Base-by-base conservation (phyloP, 176 grass and related monocot species). In the Avena eriantha region DNA sequence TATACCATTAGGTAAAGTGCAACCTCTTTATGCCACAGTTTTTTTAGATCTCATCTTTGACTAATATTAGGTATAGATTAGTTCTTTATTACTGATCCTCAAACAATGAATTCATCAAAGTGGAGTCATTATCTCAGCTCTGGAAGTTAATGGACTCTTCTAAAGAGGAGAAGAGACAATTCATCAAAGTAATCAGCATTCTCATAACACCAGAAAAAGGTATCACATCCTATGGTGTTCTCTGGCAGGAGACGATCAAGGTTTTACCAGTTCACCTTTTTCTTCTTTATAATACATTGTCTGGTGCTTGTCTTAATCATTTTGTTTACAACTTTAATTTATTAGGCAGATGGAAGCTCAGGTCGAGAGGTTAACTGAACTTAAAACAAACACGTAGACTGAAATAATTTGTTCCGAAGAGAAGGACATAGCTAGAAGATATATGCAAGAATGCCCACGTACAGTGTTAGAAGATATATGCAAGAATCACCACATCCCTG, bases 81-180 rank as follows among this genome's bases (percentile, higher is more conserved):
- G 82, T 70, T 83, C 39, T 75, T 19, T 35, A 56, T 85, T 57
- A 79, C 9, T 68, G n/a, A 82, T 84, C 72, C 64, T 56, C 15
- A 71, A 90, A 72, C 24, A 16, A 79, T 59, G n/a, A 7, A 79
- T 84, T 80, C 15, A 91, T 94, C 77, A 98, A 80, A 65, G 89
- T 95, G 43, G 88, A 94, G 76, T 90, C 79, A 16, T 64, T 98
- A 36, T 92, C 84, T 86, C 84, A 98, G 60, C 88, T 98, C 29
- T 95, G 93, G 96, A 94, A 98, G 55, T 19, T 95, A 80, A 95
- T 95, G 91, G 96, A 98, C 66, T 89, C 96, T 26, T 83, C 96
- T 81, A 84, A 94, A 88, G 91, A 87, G 90, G 90, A 98, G 49
- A 95, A 67, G 70, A 80, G 80, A 78, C 73, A 85, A 60, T 98